Base-by-base conservation (phyloP, 2,329 filamentous ascomycete genomes). In the Fusarium napiforme region DNA sequence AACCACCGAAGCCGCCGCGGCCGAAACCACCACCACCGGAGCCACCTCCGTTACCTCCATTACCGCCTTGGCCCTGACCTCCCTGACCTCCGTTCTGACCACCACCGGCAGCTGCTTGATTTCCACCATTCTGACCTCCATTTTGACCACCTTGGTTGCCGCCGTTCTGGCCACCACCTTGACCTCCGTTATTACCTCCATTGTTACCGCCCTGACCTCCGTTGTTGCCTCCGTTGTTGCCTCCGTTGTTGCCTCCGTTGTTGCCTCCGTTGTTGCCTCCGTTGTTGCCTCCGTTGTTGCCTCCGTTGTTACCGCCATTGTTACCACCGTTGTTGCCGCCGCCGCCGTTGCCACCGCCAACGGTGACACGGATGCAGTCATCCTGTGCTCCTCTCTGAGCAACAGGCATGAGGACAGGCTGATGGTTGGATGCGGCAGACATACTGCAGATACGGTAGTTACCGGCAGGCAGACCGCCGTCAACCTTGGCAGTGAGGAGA, bases 401-500 rank as follows among this genome's bases (percentile, higher is more conserved):
- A 60, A 92, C 87, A 58, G 90, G 89, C 89, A 91, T 91, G 61
- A 91, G 78, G 15, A 91, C 88, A 64, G 89, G 89, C 82, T 92
- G 89, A 78, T 92, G 90, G 84, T 92, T 92, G 74, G 88, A 83
- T n/a, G 90, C 82, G 68, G 86, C 82, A 34, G 86, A 85, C 87
- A 92, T 90, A 76, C 87, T 89, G 85, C 90, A 92, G 69, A 91
- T 82, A 75, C 90, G 89, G 83, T 92, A 92, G 83, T 88, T 89
- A 40, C 90, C 90, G 7, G 85, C 83, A 7, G 89, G 88, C 6
- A 92, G 87, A 76, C 90, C 90, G 64, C 86, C 88, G 2, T 83
- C 81, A 30, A 92, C 90, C 4, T 79, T 81, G 43, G 89, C 87
- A 18, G 83, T 80, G 16, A 92, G 83, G 9, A 85, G 82, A 57